Conservation (phyloP, 148 eudicot genomes). For the Cornus florida region DNA sequence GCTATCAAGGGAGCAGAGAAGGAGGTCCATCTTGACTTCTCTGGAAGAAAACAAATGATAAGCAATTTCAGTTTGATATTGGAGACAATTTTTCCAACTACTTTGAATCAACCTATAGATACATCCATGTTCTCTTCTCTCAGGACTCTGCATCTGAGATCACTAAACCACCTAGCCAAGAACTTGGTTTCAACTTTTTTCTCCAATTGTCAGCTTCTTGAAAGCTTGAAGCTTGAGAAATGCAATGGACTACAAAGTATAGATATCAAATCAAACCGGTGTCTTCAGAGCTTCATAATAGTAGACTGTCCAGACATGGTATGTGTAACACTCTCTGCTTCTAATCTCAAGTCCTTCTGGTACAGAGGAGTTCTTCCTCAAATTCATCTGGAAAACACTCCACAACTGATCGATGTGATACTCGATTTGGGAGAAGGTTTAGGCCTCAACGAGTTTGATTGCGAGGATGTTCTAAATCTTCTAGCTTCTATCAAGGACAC, state of each 20-base stretch:
- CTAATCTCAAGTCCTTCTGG: constrained; percentile 12
- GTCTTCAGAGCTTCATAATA: constrained; percentile 5
- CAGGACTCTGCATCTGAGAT: constrained; percentile 19
- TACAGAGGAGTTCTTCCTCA: constrained; percentile 13
- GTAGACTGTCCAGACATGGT: constrained; percentile 11
- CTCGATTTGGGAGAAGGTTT: constrained; percentile 21
- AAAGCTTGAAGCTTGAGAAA: constrained; percentile 25
- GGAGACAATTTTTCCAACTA: not conserved
- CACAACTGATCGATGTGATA: constrained; percentile 12
- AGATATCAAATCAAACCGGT: constrained; percentile 4
- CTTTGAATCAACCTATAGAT: not conserved
- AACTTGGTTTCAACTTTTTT: constrained; percentile 16
- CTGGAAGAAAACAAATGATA: not conserved
- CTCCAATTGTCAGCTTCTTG: constrained; percentile 11
- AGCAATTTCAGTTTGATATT: constrained; percentile 9
- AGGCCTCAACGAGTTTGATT: constrained; percentile 19
- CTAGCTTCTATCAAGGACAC: constrained; percentile 17
- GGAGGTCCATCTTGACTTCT: constrained; percentile 23
- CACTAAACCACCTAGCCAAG: constrained; percentile 1
- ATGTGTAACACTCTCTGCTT: constrained; percentile 14
- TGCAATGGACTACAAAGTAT: constrained; percentile 17
- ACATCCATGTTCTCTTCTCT: not conserved
- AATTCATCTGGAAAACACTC: not conserved
- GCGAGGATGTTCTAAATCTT: constrained; percentile 23
- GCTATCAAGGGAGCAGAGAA: constrained; percentile 13